Evolutionary conservation across 2,329 filamentous ascomycete genomes (phyloP).

Genomic region (Calonectria pauciramosa): DNA sequence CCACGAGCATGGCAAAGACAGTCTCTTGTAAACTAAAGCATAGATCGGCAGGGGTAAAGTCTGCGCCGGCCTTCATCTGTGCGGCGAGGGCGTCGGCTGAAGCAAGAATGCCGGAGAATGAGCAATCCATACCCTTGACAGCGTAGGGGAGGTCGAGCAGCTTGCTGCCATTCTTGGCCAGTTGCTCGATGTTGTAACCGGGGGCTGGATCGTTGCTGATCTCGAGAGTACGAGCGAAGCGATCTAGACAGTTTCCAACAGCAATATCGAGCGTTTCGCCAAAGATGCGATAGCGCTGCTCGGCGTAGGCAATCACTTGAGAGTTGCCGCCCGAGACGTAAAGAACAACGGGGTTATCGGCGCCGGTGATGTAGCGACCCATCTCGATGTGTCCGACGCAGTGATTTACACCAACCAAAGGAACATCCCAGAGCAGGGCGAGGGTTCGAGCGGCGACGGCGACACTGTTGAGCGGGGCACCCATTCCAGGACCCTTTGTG

Average conservation of each 20-base stretch:
- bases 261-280: conserved; percentile 98
- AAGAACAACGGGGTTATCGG: conserved; percentile 91
- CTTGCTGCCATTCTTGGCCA: conserved; percentile 80
- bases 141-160: conserved; percentile 93
- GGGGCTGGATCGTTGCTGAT: conserved; percentile 97
- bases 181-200: conserved; percentile 97
- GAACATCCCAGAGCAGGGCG: conserved; percentile 85
- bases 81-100: conserved; percentile 84
- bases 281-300: conserved; percentile 96
- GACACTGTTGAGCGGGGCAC: conserved; percentile 88
- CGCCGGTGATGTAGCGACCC: conserved; percentile 93
- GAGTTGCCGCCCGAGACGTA: conserved; percentile 98
- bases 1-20: conserved; percentile 95
- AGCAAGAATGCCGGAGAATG: conserved; percentile 92
- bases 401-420: conserved; percentile 96
- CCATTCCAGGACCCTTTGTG: conserved; percentile 97
- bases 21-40: conserved; percentile 98
- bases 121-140: conserved; percentile 99
- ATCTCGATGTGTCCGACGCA: conserved; percentile 99
- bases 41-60: conserved; percentile 84
- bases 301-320: conserved; percentile 96
- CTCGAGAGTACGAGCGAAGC: conserved; percentile 90
- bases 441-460: conserved; percentile 88
- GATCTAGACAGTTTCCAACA: conserved; percentile 96
- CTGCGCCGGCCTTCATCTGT: conserved; percentile 68